Base-by-base conservation (phyloP, 2,329 filamentous ascomycete species). In the Cladophialophora psammophila region DNA sequence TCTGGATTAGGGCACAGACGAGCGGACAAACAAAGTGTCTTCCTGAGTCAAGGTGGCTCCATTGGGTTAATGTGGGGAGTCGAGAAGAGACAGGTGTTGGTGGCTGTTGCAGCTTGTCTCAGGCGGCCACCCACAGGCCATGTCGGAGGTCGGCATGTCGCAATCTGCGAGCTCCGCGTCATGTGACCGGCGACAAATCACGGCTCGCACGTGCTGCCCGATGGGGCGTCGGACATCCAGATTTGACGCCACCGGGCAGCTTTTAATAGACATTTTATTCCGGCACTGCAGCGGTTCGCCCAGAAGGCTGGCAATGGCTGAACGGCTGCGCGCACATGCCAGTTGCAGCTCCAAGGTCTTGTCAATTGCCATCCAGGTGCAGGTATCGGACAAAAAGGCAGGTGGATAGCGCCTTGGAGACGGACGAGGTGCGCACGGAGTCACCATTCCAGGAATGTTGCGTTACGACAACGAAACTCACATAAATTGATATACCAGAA, bases 61-160 rank as follows among this genome's bases (percentile, higher is more conserved):
- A 61, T 61, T n/a, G 20, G 59, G 59, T 61, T 53, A 61, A 61
- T 3, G 34, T 50, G 6, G 34, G 12, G 53, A 40, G 53, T 26
- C 34, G 53, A n/a, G 31, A 32, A 32, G 34, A 52, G 59, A 26
- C 59, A 54, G 34, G 59, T 31, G 42, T 45, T 60, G 57, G 34
- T 48, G 38, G 42, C 10, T 36, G 26, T 48, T 60, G 59, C 48
- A 42, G n/a, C 45, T 52, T 63, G 60, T 63, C 60, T 63, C 60
- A 55, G 59, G 50, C 64, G 31, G 26, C 42, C 53, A 40, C 31
- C n/a, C 52, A 53, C 31, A 32, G n/a, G 9, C 54, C 31, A 38
- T 18, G 55, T 59, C 65, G 60, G 66, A 53, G 63, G 56, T 65
- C 68, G 68, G 68, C 42, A 55, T 31, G 61, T 70, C 66, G 60